Evolutionary conservation across 495 filamentous ascomycete species (phyloP).

Genomic region (Letharia lupina): DNA sequence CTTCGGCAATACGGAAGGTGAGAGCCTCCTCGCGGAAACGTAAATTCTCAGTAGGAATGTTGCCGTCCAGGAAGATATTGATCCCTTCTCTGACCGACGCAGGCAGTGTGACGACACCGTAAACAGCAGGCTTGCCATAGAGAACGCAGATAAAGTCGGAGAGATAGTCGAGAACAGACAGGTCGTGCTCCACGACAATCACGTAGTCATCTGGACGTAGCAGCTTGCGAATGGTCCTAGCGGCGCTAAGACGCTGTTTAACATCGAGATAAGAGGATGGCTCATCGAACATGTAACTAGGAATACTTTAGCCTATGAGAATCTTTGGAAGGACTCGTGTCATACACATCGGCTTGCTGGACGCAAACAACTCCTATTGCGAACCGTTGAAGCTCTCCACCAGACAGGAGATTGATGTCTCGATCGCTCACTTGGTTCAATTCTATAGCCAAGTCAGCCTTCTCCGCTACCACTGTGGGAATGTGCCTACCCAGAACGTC

Average conservation of each 20-base stretch:
- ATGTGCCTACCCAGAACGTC: constrained; percentile 59
- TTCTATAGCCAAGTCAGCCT: constrained; percentile 45
- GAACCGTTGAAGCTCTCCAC: constrained; percentile 96
- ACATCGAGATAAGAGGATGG: constrained; percentile 98
- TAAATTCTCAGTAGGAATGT: constrained; percentile 96
- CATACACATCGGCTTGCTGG: constrained; percentile 89
- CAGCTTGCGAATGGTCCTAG: constrained; percentile 81
- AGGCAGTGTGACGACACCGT: constrained; percentile 96
- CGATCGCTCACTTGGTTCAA: constrained; percentile 78
- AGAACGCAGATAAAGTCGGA: constrained; percentile 97
- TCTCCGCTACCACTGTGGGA: not conserved
- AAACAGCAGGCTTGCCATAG: constrained; percentile 89
- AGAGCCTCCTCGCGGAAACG: constrained; percentile 96
- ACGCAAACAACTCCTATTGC: constrained; percentile 94
- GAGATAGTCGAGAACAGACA: constrained; percentile 94
- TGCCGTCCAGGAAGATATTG: constrained; percentile 98
- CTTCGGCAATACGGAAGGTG: constrained; percentile 91
- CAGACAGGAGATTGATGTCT: constrained; percentile 81
- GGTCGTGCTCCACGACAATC: constrained; percentile 97
- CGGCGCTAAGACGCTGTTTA: constrained; percentile 91
- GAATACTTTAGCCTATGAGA: constrained; percentile 19
- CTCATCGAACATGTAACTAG: constrained; percentile 97
- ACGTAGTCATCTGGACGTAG: constrained; percentile 87
- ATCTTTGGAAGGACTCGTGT: constrained; percentile 4
- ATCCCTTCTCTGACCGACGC: constrained; percentile 97